Conservation (phyloP, 164 flowering plant genomes). For the Umbilicus rupestris region DNA sequence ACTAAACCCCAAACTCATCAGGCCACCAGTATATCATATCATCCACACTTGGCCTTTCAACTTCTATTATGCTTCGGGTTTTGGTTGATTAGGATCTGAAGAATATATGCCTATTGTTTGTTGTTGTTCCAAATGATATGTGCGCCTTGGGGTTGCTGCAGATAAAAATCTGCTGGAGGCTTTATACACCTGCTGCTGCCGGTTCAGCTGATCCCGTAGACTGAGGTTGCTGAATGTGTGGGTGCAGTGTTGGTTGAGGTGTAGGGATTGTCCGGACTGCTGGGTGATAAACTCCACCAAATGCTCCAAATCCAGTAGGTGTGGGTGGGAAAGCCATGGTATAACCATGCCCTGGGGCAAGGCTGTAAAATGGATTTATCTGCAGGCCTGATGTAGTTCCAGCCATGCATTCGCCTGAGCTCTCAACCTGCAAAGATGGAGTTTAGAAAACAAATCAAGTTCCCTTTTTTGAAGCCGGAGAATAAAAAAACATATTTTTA, state of each 20-base stretch:
- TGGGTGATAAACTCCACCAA: slow-evolving; percentile 2
- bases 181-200: no score
- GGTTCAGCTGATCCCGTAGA: background rate
- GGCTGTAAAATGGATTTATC: background rate
- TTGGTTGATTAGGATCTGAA: background rate
- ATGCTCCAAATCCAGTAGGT: background rate
- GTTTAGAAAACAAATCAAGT: background rate
- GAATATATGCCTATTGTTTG: no score
- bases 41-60: background rate
- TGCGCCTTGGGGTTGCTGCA: slow-evolving; percentile 2
- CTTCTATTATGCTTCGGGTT: background rate
- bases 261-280: background rate
- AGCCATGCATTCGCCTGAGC: background rate
- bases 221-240: background rate
- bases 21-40: background rate
- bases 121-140: background rate
- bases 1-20: background rate
- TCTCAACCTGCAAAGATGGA: background rate
- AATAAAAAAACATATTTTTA: no score
- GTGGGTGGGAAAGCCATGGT: slow-evolving; percentile 5
- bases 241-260: background rate
- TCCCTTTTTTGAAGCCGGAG: no score
- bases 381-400: background rate
- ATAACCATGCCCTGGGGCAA: background rate
- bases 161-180: slow-evolving; percentile 1